Evolutionary conservation across 768 basidiomycete species (phyloP).

Genomic region (Termitomyces heimii): DNA sequence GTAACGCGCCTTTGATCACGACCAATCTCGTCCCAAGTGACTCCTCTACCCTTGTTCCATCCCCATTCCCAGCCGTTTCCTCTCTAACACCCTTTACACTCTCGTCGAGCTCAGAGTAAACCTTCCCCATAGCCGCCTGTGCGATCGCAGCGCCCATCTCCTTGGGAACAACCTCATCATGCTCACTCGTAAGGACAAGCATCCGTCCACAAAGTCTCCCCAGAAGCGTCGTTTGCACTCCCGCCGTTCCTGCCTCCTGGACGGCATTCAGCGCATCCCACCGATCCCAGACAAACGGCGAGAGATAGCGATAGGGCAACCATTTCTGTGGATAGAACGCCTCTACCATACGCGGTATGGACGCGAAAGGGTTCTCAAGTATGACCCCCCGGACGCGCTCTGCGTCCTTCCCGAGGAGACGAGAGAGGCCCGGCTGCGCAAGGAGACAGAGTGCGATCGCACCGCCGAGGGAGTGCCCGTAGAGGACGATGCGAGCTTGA

Average conservation of each 20-base stretch:
- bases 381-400: slow-evolving; percentile 29
- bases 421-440: slow-evolving; percentile 14
- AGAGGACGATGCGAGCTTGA: slow-evolving; percentile 25
- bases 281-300: slow-evolving; percentile 33
- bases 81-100: neutral
- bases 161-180: slow-evolving; percentile 41
- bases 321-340: slow-evolving; percentile 41
- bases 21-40: neutral
- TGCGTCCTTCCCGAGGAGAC: neutral
- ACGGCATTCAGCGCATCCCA: slow-evolving; percentile 39
- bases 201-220: slow-evolving; percentile 16
- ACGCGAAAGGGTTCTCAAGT: slow-evolving; percentile 46
- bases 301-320: slow-evolving; percentile 46
- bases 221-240: slow-evolving; percentile 4
- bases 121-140: neutral
- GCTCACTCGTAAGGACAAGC: slow-evolving; percentile 33
- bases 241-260: too few relatives aligned
- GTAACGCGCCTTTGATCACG: slow-evolving; percentile 10
- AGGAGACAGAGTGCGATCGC: slow-evolving; percentile 36
- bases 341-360: slow-evolving; percentile 38
- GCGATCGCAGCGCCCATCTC: slow-evolving; percentile 27
- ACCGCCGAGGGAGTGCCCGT: slow-evolving; percentile 46
- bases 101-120: too few relatives aligned
- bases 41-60: neutral
- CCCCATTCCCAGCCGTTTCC: neutral